These are phyloP conservation scores for Colletotrichum horii DNA, from an alignment of 2,329 filamentous ascomycete species.

Conservation along the genomic window DNA sequence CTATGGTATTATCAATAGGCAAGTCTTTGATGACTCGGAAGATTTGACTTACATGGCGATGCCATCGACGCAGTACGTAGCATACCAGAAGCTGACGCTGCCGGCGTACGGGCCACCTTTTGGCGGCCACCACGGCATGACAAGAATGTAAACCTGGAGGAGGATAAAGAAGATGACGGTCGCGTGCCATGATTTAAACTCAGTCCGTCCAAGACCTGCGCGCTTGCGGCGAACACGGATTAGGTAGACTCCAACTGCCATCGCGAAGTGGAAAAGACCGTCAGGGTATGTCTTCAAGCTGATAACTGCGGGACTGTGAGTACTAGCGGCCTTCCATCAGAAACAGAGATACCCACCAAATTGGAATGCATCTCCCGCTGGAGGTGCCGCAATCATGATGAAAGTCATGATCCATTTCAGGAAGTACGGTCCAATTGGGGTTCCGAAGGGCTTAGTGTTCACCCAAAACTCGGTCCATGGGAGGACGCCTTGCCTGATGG, in stretches of 20 bases:
- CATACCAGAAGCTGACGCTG: constrained; percentile 77
- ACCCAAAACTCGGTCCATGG: constrained; percentile 67
- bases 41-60: constrained; percentile 62
- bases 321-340: rapidly evolving
- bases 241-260: constrained; percentile 62
- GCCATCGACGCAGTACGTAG: constrained; percentile 69
- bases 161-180: constrained; percentile 64
- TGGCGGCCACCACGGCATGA: constrained; percentile 79
- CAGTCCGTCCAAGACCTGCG: constrained; percentile 49
- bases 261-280: constrained; percentile 60
- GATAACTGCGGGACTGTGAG: constrained; percentile 48
- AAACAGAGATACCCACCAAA: constrained; percentile 44
- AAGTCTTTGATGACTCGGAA: too few relatives aligned
- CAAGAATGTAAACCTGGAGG: constrained; percentile 64
- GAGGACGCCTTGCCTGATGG: constrained; percentile 59
- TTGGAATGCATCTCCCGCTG: constrained; percentile 68
- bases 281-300: constrained; percentile 63
- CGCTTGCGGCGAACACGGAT: constrained; percentile 60
- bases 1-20: constrained; percentile 29
- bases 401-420: constrained; percentile 63
- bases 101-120: constrained; percentile 62
- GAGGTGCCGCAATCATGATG: constrained; percentile 64
- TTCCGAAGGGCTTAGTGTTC: constrained; percentile 67
- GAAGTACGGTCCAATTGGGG: constrained; percentile 63
- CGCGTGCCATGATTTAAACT: constrained; percentile 65